Percentiles rank a stretch among this genome's conserved stretches.
These are phyloP conservation scores for Penicillium turbatum DNA, from an alignment of 495 filamentous ascomycete genomes.

Conservation along the genomic window DNA sequence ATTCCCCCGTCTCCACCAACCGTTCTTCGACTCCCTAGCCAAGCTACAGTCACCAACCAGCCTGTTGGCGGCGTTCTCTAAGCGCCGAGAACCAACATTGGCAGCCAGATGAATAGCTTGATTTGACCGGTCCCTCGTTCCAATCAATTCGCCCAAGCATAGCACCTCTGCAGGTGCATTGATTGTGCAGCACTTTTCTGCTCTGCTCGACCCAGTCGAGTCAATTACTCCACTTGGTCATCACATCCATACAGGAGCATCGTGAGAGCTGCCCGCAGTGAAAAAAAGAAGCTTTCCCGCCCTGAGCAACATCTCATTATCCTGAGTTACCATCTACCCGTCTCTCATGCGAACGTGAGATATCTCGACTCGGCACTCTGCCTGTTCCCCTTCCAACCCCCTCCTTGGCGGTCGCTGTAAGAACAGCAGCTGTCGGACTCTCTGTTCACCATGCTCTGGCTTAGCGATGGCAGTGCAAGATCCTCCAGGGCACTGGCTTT, in stretches of 20 bases:
- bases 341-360: conserved; percentile 23
- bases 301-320: neutral
- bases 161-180: conserved; percentile 13
- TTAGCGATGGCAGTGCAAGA: conserved; percentile 3
- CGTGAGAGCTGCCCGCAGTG: conserved; percentile 13
- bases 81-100: conserved; percentile 18
- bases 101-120: conserved; percentile 11
- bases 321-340: conserved; percentile 2
- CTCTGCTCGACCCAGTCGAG: neutral
- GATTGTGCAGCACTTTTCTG: conserved; percentile 4
- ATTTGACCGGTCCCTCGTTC: conserved; percentile 20
- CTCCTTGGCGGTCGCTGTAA: conserved; percentile 6
- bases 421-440: conserved; percentile 5
- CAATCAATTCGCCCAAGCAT: neutral
- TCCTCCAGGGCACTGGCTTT: conserved; percentile 9
- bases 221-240: conserved; percentile 14
- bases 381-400: neutral
- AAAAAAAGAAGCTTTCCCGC: conserved; percentile 31
- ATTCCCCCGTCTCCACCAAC: conserved; percentile 15
- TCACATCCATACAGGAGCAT: conserved; percentile 13
- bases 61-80: conserved; percentile 24
- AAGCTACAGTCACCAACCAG: conserved; percentile 3
- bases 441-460: conserved; percentile 13
- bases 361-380: conserved; percentile 14
- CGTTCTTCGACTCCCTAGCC: neutral